A percentile compares a stretch with the other conserved stretches of the same genome.
phyloP scores from a whole-genome alignment of 805 yeast genomes.

The Teunomyces aglyptinius region DNA sequence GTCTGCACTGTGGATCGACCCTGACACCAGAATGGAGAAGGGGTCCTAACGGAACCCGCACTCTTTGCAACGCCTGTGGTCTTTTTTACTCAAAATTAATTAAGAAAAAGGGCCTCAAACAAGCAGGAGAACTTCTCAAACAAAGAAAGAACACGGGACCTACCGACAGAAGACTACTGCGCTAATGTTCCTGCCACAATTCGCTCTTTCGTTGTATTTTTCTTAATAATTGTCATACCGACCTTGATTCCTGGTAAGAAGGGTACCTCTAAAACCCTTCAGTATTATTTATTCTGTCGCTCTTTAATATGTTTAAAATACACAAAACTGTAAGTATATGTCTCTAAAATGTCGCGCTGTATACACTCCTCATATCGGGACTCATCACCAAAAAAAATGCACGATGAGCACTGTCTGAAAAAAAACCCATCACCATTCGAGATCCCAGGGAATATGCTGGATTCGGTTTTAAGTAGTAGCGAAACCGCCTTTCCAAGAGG shows the following conservation, averaged over 20 bases:
- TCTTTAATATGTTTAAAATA: no score
- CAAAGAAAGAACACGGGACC: conserved; percentile 7
- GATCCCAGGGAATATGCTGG: conserved; percentile 12
- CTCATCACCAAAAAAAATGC: conserved; percentile 7
- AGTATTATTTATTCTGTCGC: no score
- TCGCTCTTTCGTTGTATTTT: no score
- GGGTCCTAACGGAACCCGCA: conserved; percentile 17
- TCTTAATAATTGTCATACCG: no score
- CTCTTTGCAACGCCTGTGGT: conserved; percentile 21
- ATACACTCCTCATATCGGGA: not conserved
- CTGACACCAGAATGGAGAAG: conserved; percentile 21
- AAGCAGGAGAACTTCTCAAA: conserved; percentile 8
- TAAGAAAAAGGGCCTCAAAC: conserved; percentile 9
- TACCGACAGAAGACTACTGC: not conserved
- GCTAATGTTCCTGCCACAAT: no score
- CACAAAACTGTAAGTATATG: no score
- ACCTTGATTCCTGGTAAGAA: no score
- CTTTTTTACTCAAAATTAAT: conserved; percentile 16
- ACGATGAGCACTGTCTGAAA: conserved; percentile 8
- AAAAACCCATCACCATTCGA: conserved; percentile 2
- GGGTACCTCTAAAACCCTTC: no score
- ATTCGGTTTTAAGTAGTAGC: conserved; percentile 35
- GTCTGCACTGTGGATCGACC: conserved; percentile 18
- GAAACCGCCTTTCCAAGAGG: conserved; percentile 91
- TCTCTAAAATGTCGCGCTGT: not conserved